A percentile compares a stretch with the other conserved stretches of the same genome.
phyloP scores from a whole-genome alignment of 225 moss, liverwort and hornwort genomes.

The Physcomitrium patens region DNA sequence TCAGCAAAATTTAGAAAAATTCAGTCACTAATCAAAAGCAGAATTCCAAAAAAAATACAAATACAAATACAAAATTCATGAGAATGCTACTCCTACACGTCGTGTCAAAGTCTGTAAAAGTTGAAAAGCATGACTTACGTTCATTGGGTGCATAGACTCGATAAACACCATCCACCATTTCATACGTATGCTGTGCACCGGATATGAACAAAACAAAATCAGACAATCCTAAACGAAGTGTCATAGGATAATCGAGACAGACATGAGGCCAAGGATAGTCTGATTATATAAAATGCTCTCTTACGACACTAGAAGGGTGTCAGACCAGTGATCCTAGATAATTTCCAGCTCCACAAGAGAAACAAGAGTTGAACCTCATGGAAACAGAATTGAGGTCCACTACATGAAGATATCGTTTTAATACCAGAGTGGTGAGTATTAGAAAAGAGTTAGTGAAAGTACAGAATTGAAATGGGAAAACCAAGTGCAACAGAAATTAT shows the following conservation, averaged over 20 bases:
- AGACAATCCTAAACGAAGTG: neutral
- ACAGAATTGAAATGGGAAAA: neutral
- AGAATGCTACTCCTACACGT: neutral
- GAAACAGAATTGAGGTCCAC: neutral
- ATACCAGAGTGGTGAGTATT: neutral
- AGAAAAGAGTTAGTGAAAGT: neutral
- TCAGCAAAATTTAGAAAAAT: neutral
- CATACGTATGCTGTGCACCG: conserved; percentile 65
- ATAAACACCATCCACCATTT: conserved; percentile 84
- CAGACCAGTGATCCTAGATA: neutral
- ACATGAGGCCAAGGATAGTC: neutral
- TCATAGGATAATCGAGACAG: neutral
- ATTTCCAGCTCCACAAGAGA: conserved; percentile 5
- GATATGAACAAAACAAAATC: conserved; percentile 14
- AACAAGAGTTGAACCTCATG: neutral
- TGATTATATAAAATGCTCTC: neutral
- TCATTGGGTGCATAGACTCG: conserved; percentile 69
- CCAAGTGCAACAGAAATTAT: neutral
- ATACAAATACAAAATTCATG: neutral
- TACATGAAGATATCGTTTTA: neutral
- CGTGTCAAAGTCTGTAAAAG: conserved; percentile 4
- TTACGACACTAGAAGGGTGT: neutral
- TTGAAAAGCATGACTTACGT: conserved; percentile 40
- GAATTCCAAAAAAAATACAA: neutral
- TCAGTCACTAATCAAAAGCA: no score